A percentile compares a stretch with the other conserved stretches of the same genome.
phyloP scores from a whole-genome alignment of 1,139 yeast genomes.

The Zygoascus hellenicus region DNA sequence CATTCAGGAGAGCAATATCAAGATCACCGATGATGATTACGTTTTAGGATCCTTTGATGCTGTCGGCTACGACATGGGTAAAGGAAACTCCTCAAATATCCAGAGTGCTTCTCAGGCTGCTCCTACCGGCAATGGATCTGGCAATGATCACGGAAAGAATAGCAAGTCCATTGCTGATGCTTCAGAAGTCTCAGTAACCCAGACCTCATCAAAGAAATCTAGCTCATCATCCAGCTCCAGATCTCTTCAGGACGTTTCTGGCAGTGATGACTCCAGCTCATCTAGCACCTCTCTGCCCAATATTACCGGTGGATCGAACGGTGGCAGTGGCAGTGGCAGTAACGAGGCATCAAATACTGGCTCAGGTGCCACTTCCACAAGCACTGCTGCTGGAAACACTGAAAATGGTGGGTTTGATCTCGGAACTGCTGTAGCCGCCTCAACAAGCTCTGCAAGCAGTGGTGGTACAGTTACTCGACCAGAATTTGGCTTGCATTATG shows the following conservation, averaged over 20 bases:
- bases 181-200: slow-evolving; percentile 19
- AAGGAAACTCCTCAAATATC: slow-evolving; percentile 20
- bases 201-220: slow-evolving; percentile 8
- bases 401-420: slow-evolving; percentile 9
- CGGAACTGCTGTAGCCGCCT: not conserved
- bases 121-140: slow-evolving; percentile 15
- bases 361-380: slow-evolving; percentile 11
- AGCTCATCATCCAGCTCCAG: slow-evolving; percentile 10
- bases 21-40: slow-evolving; percentile 55
- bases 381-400: slow-evolving; percentile 8
- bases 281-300: slow-evolving; percentile 12
- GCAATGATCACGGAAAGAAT: slow-evolving; percentile 16
- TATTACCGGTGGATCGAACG: slow-evolving; percentile 2
- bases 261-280: slow-evolving; percentile 1
- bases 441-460: not conserved
- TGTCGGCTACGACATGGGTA: slow-evolving; percentile 57
- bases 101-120: slow-evolving; percentile 20
- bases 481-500: no score
- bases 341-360: slow-evolving; percentile 13
- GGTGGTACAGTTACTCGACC: no score
- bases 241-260: slow-evolving; percentile 9
- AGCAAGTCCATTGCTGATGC: slow-evolving; percentile 16
- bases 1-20: slow-evolving; percentile 45
- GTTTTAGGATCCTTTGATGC: slow-evolving; percentile 56
- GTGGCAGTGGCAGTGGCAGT: slow-evolving; percentile 13